Evolutionary conservation across 192 early-diverging fungal species (phyloP), one percentile per base, ranked within the genome.

Genomic region (Umbelopsis sp.): DNA sequence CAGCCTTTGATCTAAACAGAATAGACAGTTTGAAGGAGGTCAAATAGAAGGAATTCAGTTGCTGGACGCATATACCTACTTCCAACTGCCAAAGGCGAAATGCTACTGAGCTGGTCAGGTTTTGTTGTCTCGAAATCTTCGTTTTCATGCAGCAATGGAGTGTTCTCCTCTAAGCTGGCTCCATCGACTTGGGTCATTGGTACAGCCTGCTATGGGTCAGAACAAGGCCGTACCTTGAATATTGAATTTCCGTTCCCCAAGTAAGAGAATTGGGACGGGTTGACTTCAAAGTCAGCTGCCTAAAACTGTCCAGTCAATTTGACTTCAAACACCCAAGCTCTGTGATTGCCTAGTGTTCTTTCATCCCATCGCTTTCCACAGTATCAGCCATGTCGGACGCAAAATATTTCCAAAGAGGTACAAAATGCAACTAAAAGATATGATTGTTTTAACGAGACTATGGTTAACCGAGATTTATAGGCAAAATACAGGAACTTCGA

Each of bases 401-500:
- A 32, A 86, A 86, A 68, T 86, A 83, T 70, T 86, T 86, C 51
- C 84, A 86, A 77, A 77, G 84, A 86, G 84, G 84, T 85, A 80
- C 16, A 52, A 16, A 25, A 22, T 5, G 0, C 25, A n/a, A 25
- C 36, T 31, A 24, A 20, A 24, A 45, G 0, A n/a, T n/a, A n/a
- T n/a, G 0, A 5, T 22, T 10, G n/a, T 69, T 49, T n/a, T 69
- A 24, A 9, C 34, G 32, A 16, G 62, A 24, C 22, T 3, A n/a
- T n/a, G 0, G 29, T 20, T 44, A 29, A 43, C 47, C 68, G 20
- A 45, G n/a, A 47, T n/a, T 21, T 34, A 24, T 85, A 93, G 95
- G 95, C 49, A 96, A 96, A 84, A 90, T 93, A 21, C 92, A 95
- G 67, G 95, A 96, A 79, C 89, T 96, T 72, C 89, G 91, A 53